Evolutionary conservation across 1,284 basidiomycete genomes (phyloP).

Genomic region (Amylostereum areolatum): DNA sequence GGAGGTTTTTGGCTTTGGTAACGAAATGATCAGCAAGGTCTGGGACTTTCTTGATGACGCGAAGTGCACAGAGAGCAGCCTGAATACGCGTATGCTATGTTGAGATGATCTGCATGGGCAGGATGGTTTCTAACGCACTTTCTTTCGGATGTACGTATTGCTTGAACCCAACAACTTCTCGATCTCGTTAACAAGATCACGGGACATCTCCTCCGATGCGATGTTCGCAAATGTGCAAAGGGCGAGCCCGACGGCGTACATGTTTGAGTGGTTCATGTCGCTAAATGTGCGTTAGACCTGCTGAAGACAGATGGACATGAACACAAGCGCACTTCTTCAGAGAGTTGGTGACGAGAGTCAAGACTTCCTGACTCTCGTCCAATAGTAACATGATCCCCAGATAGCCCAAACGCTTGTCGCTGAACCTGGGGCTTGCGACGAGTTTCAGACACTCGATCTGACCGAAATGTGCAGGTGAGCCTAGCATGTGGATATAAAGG

Average conservation of each 20-base stretch:
- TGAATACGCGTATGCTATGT: constrained; percentile 23
- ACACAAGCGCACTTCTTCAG: constrained; percentile 81
- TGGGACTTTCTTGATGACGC: constrained; percentile 95
- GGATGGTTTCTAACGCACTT: constrained; percentile 47
- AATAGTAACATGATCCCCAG: constrained; percentile 96
- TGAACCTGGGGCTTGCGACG: constrained; percentile 95
- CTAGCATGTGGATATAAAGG: constrained; percentile 99
- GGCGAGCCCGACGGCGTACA: constrained; percentile 97
- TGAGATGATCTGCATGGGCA: not conserved
- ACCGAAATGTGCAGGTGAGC: constrained; percentile 98
- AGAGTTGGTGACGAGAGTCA: constrained; percentile 97
- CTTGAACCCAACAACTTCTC: constrained; percentile 96
- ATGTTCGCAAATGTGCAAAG: constrained; percentile 99
- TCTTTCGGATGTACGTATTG: constrained; percentile 99
- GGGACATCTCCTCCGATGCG: constrained; percentile 97
- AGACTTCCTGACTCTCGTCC: constrained; percentile 97
- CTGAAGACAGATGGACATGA: constrained; percentile 4
- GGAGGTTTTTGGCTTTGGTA: constrained; percentile 81
- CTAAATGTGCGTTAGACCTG: constrained; percentile 36
- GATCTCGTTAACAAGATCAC: constrained; percentile 94
- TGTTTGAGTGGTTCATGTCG: constrained; percentile 99
- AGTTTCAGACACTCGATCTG: constrained; percentile 99
- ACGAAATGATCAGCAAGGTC: constrained; percentile 95
- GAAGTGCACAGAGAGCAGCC: constrained; percentile 95
- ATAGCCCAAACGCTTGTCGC: constrained; percentile 96